phyloP scores from a whole-genome alignment of 2,329 filamentous ascomycete species.

The Sporothrix mexicana region DNA sequence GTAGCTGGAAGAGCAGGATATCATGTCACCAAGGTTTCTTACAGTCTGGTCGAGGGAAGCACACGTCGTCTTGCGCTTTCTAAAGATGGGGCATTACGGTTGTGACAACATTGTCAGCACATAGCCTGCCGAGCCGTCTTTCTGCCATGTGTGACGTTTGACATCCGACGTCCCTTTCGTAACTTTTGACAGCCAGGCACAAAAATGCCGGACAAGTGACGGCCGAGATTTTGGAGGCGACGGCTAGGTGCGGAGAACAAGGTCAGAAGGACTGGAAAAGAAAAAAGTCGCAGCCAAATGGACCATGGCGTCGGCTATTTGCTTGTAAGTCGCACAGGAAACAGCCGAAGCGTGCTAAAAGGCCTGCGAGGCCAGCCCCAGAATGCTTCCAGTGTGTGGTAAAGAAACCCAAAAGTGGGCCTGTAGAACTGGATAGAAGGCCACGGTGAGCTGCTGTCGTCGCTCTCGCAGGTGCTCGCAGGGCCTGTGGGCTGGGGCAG shows the following conservation, averaged over 20 bases:
- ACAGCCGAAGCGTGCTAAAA: conserved; percentile 22
- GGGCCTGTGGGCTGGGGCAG: conserved; percentile 8
- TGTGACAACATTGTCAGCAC: too few species aligned
- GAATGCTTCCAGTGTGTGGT: too few species aligned
- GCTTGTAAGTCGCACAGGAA: conserved; percentile 24
- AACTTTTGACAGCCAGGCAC: too few species aligned
- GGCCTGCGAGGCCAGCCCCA: not conserved
- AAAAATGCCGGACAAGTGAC: not conserved
- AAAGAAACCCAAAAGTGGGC: conserved; percentile 13
- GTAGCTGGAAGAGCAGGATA: not conserved
- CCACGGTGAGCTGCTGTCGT: conserved; percentile 14
- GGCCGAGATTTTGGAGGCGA: conserved; percentile 10
- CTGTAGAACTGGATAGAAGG: conserved; percentile 37
- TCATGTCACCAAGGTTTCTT: too few species aligned
- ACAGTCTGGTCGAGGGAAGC: too few species aligned
- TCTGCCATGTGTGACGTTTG: not conserved
- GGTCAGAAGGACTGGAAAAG: not conserved
- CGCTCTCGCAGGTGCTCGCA: conserved; percentile 23
- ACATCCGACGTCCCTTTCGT: too few species aligned
- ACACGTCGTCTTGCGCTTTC: too few species aligned
- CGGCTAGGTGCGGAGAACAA: conserved; percentile 22
- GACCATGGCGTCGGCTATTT: conserved; percentile 25
- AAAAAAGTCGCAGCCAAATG: not conserved
- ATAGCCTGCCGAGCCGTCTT: too few species aligned
- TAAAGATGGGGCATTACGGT: too few species aligned